Percentiles rank a stretch among this genome's conserved stretches.
Evolutionary conservation across 1,139 yeast genomes (phyloP).

Genomic region (Hanseniaspora uvarum): DNA sequence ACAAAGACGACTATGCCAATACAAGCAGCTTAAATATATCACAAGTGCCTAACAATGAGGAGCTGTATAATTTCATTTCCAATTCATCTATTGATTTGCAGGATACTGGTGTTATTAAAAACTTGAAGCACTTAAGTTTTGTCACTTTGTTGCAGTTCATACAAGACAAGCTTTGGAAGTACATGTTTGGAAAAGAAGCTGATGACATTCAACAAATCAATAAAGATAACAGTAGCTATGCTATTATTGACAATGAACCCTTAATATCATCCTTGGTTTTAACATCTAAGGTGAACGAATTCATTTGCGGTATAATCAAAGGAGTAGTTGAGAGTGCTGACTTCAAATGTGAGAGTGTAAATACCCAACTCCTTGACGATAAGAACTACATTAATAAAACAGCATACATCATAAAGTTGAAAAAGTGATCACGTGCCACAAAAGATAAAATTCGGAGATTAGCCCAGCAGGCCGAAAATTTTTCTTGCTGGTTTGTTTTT

Average conservation of each 20-base stretch:
- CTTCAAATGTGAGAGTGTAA: slow-evolving; percentile 63
- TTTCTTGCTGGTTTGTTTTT: not conserved
- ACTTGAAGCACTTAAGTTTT: slow-evolving; percentile 39
- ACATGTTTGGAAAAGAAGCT: slow-evolving; percentile 71
- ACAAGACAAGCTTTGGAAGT: slow-evolving; percentile 72
- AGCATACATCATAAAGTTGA: slow-evolving; percentile 73
- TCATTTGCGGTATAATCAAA: slow-evolving; percentile 79
- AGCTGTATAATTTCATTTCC: slow-evolving; percentile 1
- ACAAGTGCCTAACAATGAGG: slow-evolving; percentile 4
- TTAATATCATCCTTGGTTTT: slow-evolving; percentile 57
- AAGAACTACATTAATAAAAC: slow-evolving; percentile 54
- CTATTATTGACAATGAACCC: slow-evolving; percentile 79
- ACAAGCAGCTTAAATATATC: slow-evolving; percentile 7
- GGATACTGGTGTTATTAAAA: slow-evolving; percentile 57
- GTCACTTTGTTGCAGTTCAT: slow-evolving; percentile 56
- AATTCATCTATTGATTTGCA: not conserved
- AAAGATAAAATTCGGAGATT: not conserved
- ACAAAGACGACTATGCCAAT: not conserved
- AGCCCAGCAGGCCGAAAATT: not conserved
- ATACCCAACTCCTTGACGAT: slow-evolving; percentile 71
- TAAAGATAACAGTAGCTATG: slow-evolving; percentile 69
- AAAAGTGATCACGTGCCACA: slow-evolving; percentile 23
- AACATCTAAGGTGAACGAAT: slow-evolving; percentile 26
- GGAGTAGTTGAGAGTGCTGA: slow-evolving; percentile 76
- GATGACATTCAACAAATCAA: slow-evolving; percentile 82